Evolutionary conservation across 208 protist genomes (phyloP).

Genomic region (Leishmania aethiopica): DNA sequence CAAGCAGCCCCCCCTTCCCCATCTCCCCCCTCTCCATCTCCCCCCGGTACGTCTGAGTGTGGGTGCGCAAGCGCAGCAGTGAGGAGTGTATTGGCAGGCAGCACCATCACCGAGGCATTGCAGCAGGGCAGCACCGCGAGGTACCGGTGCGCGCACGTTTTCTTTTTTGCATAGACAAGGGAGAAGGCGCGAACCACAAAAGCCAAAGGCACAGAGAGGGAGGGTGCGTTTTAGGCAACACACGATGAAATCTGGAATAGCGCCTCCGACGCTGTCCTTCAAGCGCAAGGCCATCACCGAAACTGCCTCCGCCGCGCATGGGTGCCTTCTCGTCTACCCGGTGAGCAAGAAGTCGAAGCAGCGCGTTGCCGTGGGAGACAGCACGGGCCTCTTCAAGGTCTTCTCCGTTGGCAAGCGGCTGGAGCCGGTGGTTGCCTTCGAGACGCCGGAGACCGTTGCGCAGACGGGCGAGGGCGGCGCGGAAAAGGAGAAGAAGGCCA

Average conservation of each 20-base stretch:
- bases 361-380: slow-evolving; percentile 76
- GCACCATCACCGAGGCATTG: neutral
- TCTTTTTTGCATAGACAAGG: neutral
- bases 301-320: slow-evolving; percentile 37
- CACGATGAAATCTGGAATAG: slow-evolving; percentile 13
- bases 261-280: slow-evolving; percentile 21
- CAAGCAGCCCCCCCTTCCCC: too few relatives aligned
- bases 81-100: neutral
- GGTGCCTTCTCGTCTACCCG: slow-evolving; percentile 84
- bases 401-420: slow-evolving; percentile 64
- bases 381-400: slow-evolving; percentile 51
- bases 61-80: neutral
- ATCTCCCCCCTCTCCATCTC: too few relatives aligned
- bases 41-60: neutral
- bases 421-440: slow-evolving; percentile 55
- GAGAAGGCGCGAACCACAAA: neutral
- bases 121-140: neutral
- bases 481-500: slow-evolving; percentile 33
- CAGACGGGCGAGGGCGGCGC: slow-evolving; percentile 12
- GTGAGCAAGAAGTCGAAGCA: slow-evolving; percentile 68
- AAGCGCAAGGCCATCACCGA: slow-evolving; percentile 44
- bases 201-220: neutral
- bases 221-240: neutral
- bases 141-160: neutral
- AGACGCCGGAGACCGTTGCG: slow-evolving; percentile 39